Base-by-base conservation (phyloP, 805 yeast genomes). In the Metschnikowia amazonensis region DNA sequence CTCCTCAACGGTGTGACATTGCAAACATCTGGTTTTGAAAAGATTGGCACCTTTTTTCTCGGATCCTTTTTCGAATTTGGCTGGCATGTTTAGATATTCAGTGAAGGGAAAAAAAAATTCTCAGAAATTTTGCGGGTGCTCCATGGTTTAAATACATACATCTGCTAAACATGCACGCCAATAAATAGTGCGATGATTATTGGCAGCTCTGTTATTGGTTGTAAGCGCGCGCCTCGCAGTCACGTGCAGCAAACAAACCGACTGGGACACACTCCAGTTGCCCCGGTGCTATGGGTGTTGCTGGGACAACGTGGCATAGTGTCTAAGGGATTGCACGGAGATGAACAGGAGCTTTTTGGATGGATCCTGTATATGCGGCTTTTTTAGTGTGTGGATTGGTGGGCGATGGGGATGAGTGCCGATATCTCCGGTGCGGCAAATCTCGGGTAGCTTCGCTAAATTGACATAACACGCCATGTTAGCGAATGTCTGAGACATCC, bases 1-100 rank as follows among this genome's bases (percentile, higher is more conserved):
- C 52, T 76, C 79, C 73, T 92, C 98, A 58, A 84, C 84, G 63
- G 98, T 92, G 84, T 94, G 99, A 75, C 99, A 94, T 79, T 94
- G 98, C 61, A 89, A 79, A 76, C 99, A 94, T 84, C 99, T 89
- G 57, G 98, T 94, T 79, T 94, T 94, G 85, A 94, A 94, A 58
- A 94, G 80, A 67, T 88, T 88, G 59, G 98, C 98, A 81, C 99
- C 99, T 79, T 94, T 94, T 63, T 69, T 70, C 60, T 71, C 75
- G 51, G 64, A 59, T 50, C 76, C 76, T 57, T 67, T 63, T 63
- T 71, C 75, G 58, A 48, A 69, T 57, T 58, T 57, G 58, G 76
- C 76, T 62, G 76, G 76, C 76, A 71, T 72, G 48, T 29, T 55
- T 44, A 21, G 43, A 7, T 41, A 24, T 11, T 31, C 31, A 20